A percentile compares a stretch with the other conserved stretches of the same genome.
Evolutionary conservation across 2,329 filamentous ascomycete genomes (phyloP).

Genomic region (Massarina eburnea): DNA sequence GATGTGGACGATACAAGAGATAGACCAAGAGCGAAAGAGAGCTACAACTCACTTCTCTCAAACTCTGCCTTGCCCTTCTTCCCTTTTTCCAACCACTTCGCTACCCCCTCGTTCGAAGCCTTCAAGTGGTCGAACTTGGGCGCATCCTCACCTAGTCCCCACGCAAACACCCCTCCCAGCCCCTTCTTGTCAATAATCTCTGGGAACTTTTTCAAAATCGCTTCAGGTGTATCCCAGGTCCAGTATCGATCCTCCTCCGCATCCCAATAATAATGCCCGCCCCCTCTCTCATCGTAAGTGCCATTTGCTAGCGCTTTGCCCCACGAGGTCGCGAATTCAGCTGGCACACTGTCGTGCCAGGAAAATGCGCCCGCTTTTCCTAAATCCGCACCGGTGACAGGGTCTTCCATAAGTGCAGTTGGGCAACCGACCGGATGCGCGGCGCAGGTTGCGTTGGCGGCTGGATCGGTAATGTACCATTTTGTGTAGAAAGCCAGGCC

Average conservation of each 20-base stretch:
- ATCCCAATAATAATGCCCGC: slow-evolving; percentile 72
- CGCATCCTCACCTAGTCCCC: slow-evolving; percentile 69
- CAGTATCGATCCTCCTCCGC: slow-evolving; percentile 62
- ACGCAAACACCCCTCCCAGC: slow-evolving; percentile 72
- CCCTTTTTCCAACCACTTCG: background rate
- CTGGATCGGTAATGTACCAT: slow-evolving; percentile 58
- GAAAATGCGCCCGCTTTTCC: slow-evolving; percentile 61
- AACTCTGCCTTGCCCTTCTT: background rate
- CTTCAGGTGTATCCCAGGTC: slow-evolving; percentile 67
- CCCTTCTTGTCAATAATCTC: slow-evolving; percentile 56
- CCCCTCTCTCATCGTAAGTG: slow-evolving; percentile 57
- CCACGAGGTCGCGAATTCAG: slow-evolving; percentile 59
- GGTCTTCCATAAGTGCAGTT: slow-evolving; percentile 62
- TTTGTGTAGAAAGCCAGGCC: slow-evolving; percentile 71
- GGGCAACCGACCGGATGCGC: slow-evolving; percentile 60
- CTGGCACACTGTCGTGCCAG: slow-evolving; percentile 28
- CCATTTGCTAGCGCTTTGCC: slow-evolving; percentile 56
- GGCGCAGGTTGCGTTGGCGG: slow-evolving; percentile 46
- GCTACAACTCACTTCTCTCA: slow-evolving; percentile 5
- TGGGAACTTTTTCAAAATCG: slow-evolving; percentile 64
- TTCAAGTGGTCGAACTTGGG: slow-evolving; percentile 42
- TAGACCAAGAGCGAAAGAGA: background rate
- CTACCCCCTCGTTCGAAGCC: slow-evolving; percentile 26
- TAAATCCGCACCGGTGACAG: slow-evolving; percentile 60
- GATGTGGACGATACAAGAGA: background rate